phyloP scores from a whole-genome alignment of 495 filamentous ascomycete genomes.

The Pyrenula aspistea region DNA sequence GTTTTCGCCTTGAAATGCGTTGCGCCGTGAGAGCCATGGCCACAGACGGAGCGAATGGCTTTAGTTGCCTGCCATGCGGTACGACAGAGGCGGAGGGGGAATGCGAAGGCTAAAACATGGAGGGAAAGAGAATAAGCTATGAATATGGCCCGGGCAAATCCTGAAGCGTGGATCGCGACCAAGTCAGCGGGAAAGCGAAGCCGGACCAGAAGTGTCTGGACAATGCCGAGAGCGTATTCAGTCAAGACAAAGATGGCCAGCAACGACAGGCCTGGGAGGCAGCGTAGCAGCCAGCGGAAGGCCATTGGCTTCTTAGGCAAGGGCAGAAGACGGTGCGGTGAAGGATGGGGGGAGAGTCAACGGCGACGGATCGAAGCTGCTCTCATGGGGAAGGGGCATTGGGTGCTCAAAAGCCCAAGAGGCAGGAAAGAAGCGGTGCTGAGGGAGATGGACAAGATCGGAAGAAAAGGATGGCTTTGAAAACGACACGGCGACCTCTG shows the following conservation, averaged over 20 bases:
- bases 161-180: background rate
- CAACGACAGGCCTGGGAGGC: background rate
- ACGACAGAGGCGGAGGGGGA: slow-evolving; percentile 20
- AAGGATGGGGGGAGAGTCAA: background rate
- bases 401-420: too few relatives aligned
- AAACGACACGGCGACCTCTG: too few relatives aligned
- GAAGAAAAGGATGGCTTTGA: too few relatives aligned
- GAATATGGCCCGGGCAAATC: slow-evolving; percentile 16
- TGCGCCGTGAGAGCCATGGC: slow-evolving; percentile 2
- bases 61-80: slow-evolving; percentile 13
- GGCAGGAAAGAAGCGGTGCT: too few relatives aligned
- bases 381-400: background rate
- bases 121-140: slow-evolving; percentile 19
- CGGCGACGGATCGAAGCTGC: background rate
- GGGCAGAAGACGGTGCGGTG: background rate
- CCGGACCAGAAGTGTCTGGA: background rate
- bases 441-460: too few relatives aligned
- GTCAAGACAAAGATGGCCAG: background rate
- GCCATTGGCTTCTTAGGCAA: background rate
- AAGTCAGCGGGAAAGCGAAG: background rate
- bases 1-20: slow-evolving; percentile 3
- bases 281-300: background rate
- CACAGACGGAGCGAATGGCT: slow-evolving; percentile 9
- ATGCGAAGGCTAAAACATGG: slow-evolving; percentile 18
- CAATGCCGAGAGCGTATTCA: background rate